phyloP scores from a whole-genome alignment of 345 rosid species.

The Melaleuca alternifolia region DNA sequence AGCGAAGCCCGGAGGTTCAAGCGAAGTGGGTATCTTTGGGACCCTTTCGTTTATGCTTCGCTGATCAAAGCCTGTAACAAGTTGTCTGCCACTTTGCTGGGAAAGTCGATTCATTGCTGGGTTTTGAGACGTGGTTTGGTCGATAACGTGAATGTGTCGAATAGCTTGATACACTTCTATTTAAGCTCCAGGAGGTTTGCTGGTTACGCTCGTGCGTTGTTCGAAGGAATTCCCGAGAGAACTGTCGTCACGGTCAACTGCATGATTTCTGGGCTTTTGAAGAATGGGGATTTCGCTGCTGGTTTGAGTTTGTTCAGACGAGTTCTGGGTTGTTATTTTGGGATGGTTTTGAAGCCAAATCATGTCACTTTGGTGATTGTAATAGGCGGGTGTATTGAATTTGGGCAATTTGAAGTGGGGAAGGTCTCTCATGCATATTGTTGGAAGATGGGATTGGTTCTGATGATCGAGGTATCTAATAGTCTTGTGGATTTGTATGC shows the following conservation, averaged over 20 bases:
- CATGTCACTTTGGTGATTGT: slow-evolving; percentile 11
- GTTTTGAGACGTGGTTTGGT: slow-evolving; percentile 8
- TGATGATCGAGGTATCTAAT: slow-evolving; percentile 4
- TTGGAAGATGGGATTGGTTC: slow-evolving; percentile 4
- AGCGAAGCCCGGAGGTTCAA: neutral
- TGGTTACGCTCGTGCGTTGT: slow-evolving; percentile 6
- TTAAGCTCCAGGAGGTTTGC: neutral
- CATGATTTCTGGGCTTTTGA: slow-evolving; percentile 15
- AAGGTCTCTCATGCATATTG: slow-evolving; percentile 10
- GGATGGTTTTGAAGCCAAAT: slow-evolving; percentile 11
- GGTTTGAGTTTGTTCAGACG: slow-evolving; percentile 5
- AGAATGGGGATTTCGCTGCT: neutral
- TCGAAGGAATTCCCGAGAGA: slow-evolving; percentile 12
- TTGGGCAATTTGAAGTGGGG: neutral
- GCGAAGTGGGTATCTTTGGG: neutral
- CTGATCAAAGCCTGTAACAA: slow-evolving; percentile 11
- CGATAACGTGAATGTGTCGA: neutral
- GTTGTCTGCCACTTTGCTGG: neutral
- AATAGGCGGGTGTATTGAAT: slow-evolving; percentile 11
- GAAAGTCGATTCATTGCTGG: slow-evolving; percentile 6
- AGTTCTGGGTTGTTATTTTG: neutral
- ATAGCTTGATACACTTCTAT: slow-evolving; percentile 7
- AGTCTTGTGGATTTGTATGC: slow-evolving; percentile 16
- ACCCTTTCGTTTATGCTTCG: slow-evolving; percentile 7
- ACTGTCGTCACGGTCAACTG: slow-evolving; percentile 10